Conservation (phyloP, 1,284 basidiomycete genomes). For the Limonomyces culmigenus region DNA sequence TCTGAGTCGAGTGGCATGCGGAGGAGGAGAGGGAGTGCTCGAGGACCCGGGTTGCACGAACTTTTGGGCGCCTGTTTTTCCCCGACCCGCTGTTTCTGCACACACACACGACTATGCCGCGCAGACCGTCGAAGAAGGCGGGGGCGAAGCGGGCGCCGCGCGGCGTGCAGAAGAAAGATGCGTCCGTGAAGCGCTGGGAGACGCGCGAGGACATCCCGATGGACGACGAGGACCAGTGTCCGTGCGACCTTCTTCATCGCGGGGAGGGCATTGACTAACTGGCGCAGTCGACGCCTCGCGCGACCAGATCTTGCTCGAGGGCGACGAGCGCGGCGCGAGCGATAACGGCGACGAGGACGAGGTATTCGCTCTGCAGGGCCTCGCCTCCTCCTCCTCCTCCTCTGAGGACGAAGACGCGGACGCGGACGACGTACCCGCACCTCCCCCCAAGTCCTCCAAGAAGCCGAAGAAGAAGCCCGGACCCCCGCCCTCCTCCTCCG, state of each 20-base stretch:
- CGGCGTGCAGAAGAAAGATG: constrained; percentile 26
- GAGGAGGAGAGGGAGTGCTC: too few relatives aligned
- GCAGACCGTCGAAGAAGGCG: neutral
- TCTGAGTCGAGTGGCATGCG: constrained; percentile 67
- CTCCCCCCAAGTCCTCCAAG: constrained; percentile 13
- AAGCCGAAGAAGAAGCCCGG: constrained; percentile 18
- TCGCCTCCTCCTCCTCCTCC: constrained; percentile 17
- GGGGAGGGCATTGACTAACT: constrained; percentile 1
- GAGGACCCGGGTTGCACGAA: too few relatives aligned
- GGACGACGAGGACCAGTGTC: constrained; percentile 66
- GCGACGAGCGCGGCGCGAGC: constrained; percentile 21
- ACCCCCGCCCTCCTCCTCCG: constrained; percentile 7
- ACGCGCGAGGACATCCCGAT: constrained; percentile 45
- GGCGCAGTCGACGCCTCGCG: constrained; percentile 44
- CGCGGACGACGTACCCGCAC: constrained; percentile 11
- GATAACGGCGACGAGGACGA: constrained; percentile 47
- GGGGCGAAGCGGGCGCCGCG: constrained; percentile 4
- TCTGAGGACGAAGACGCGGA: constrained; percentile 24
- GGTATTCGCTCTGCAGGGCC: constrained; percentile 48
- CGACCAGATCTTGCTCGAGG: constrained; percentile 69
- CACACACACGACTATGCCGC: neutral
- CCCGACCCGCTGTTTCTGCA: neutral
- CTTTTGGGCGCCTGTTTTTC: too few relatives aligned
- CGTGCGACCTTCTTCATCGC: constrained; percentile 11
- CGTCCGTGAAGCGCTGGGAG: constrained; percentile 46